These are phyloP conservation scores for Dothiorella sarmentorum DNA, from an alignment of 2,329 filamentous ascomycete genomes.

Conservation along the genomic window DNA sequence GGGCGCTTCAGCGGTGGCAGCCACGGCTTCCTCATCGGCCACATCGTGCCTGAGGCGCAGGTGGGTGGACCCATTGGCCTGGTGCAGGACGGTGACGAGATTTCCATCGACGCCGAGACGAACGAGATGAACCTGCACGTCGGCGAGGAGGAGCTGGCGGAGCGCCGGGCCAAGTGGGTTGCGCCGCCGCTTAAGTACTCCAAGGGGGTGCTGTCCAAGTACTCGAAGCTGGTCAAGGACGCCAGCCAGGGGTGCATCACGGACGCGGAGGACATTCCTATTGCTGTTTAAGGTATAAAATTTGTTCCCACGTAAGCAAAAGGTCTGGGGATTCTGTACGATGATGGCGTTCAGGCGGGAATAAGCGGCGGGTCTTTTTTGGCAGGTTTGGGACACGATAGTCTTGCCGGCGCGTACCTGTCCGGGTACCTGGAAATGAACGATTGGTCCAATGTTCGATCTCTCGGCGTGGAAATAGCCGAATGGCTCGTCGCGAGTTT, in stretches of 20 bases:
- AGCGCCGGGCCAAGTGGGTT: conserved; percentile 50
- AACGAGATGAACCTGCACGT: conserved; percentile 64
- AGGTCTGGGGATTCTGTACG: conserved; percentile 8
- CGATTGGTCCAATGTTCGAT: conserved; percentile 12
- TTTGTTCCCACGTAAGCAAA: background rate
- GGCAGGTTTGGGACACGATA: background rate
- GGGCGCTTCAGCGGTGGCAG: conserved; percentile 76
- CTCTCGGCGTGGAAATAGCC: conserved; percentile 16
- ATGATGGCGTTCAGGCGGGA: conserved; percentile 12
- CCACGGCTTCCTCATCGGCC: conserved; percentile 83
- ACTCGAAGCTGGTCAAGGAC: conserved; percentile 54
- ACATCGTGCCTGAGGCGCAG: conserved; percentile 83
- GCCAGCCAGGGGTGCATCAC: conserved; percentile 60
- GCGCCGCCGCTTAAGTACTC: conserved; percentile 56
- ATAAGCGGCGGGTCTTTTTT: background rate
- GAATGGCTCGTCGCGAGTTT: conserved; percentile 12
- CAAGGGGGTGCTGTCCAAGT: conserved; percentile 59
- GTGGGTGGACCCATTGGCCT: conserved; percentile 82
- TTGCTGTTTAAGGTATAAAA: conserved; percentile 1
- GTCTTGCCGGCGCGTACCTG: conserved; percentile 3
- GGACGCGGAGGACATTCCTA: conserved; percentile 35
- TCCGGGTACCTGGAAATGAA: conserved; percentile 16
- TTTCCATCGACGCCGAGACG: conserved; percentile 78
- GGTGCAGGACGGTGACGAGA: conserved; percentile 74
- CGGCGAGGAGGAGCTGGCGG: conserved; percentile 58